These are phyloP conservation scores for Schwanniomyces occidentalis DNA, from an alignment of 805 yeast species.

Conservation along the genomic window DNA sequence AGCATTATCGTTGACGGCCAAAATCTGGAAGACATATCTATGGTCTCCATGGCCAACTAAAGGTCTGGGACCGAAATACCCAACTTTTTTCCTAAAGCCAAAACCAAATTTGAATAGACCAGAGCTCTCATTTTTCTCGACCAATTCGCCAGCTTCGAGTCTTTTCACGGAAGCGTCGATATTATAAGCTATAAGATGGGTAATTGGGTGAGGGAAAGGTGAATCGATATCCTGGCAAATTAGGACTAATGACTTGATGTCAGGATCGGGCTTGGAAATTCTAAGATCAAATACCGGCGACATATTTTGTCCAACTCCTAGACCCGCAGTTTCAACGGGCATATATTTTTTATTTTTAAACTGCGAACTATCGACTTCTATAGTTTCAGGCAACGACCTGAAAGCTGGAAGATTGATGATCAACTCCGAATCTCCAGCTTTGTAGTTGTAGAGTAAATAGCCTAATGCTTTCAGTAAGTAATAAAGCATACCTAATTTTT, in stretches of 20 bases:
- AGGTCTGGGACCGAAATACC: conserved; percentile 14
- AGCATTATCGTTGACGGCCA: conserved; percentile 12
- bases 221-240: conserved; percentile 15
- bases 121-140: not conserved
- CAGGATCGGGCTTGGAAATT: not conserved
- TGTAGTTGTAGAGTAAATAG: conserved; percentile 7
- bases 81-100: conserved; percentile 2
- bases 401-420: conserved; percentile 5
- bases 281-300: conserved; percentile 10
- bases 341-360: conserved; percentile 11
- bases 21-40: conserved; percentile 14
- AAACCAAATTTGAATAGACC: conserved; percentile 10
- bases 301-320: conserved; percentile 9
- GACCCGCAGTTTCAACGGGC: conserved; percentile 11
- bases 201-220: conserved; percentile 11
- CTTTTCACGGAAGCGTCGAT: conserved; percentile 4
- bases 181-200: conserved; percentile 13
- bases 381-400: conserved; percentile 2
- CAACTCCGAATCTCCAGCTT: conserved; percentile 8
- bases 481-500: conserved; percentile 1
- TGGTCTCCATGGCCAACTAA: conserved; percentile 15
- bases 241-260: conserved; percentile 10
- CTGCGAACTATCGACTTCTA: conserved; percentile 10
- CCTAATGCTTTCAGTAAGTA: conserved; percentile 8
- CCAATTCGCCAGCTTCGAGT: conserved; percentile 8